Evolutionary conservation across 2,329 filamentous ascomycete species (phyloP).

Genomic region (Plenodomus biglobosus): DNA sequence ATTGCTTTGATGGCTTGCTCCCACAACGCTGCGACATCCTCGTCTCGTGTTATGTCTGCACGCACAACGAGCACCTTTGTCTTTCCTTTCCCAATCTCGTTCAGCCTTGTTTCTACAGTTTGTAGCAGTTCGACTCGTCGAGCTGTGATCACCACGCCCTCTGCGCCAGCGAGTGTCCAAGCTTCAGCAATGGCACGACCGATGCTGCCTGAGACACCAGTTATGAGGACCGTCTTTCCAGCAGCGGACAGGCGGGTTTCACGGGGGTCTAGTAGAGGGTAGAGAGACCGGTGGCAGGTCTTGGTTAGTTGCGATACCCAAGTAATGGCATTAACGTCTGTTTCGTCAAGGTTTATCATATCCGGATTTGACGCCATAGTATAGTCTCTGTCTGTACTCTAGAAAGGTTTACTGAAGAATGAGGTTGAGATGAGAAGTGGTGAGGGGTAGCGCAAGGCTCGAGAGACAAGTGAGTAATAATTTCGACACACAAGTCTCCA

Average conservation of each 20-base stretch:
- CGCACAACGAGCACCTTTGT: constrained; percentile 22
- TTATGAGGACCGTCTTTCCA: constrained; percentile 25
- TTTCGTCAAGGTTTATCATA: neutral
- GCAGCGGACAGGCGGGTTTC: constrained; percentile 12
- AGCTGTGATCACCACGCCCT: constrained; percentile 25
- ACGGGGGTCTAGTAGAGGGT: constrained; percentile 19
- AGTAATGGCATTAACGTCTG: constrained; percentile 15
- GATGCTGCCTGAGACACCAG: constrained; percentile 21
- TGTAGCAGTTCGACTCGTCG: constrained; percentile 24
- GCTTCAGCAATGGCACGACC: constrained; percentile 25
- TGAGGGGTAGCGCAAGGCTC: neutral
- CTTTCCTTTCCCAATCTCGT: constrained; percentile 10
- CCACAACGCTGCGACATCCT: constrained; percentile 18
- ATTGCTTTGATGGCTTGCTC: constrained; percentile 14
- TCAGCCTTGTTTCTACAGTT: constrained; percentile 12
- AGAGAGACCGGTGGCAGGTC: constrained; percentile 17
- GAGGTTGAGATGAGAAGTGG: neutral
- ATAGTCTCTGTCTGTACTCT: neutral
- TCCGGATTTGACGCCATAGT: neutral
- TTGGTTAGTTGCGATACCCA: constrained; percentile 20
- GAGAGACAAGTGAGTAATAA: neutral
- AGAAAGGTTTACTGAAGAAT: neutral
- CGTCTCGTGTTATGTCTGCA: constrained; percentile 23
- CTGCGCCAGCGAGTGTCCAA: constrained; percentile 29
- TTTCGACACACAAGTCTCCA: neutral